phyloP scores from a whole-genome alignment of 192 early-diverging fungal genomes.

The Gonapodya prolifera region DNA sequence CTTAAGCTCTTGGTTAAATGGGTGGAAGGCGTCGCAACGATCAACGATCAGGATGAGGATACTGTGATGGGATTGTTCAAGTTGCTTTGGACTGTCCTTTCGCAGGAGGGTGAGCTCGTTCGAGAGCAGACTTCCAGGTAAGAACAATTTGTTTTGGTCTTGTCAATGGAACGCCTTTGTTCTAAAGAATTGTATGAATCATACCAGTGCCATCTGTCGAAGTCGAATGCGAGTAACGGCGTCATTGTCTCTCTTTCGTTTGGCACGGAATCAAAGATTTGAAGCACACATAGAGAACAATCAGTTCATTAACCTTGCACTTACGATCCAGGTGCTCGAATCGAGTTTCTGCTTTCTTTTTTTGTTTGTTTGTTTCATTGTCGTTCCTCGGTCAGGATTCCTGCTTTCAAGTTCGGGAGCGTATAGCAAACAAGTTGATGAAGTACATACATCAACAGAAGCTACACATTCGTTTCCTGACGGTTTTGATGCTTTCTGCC shows the following conservation, averaged over 20 bases:
- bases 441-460: conserved; percentile 43
- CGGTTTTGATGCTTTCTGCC: conserved; percentile 63
- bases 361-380: too few species aligned
- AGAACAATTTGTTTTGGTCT: background rate
- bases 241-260: conserved; percentile 44
- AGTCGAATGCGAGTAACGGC: conserved; percentile 59
- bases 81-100: conserved; percentile 45
- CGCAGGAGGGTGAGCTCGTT: conserved; percentile 51
- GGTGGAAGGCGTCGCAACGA: conserved; percentile 29
- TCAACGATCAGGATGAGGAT: conserved; percentile 15
- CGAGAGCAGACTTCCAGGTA: conserved; percentile 29
- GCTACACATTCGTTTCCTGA: conserved; percentile 56
- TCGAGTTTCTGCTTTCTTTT: background rate
- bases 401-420: conserved; percentile 64
- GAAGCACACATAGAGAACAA: conserved; percentile 32
- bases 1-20: conserved; percentile 52
- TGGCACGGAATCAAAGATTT: conserved; percentile 35
- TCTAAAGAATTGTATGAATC: background rate
- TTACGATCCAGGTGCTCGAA: conserved; percentile 38
- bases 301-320: conserved; percentile 45
- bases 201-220: conserved; percentile 26
- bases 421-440: conserved; percentile 56
- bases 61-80: too few species aligned
- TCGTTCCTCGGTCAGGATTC: conserved; percentile 43
- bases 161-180: background rate